These are phyloP conservation scores for Porcisia deanei DNA, from an alignment of 208 protist genomes.

Conservation along the genomic window DNA sequence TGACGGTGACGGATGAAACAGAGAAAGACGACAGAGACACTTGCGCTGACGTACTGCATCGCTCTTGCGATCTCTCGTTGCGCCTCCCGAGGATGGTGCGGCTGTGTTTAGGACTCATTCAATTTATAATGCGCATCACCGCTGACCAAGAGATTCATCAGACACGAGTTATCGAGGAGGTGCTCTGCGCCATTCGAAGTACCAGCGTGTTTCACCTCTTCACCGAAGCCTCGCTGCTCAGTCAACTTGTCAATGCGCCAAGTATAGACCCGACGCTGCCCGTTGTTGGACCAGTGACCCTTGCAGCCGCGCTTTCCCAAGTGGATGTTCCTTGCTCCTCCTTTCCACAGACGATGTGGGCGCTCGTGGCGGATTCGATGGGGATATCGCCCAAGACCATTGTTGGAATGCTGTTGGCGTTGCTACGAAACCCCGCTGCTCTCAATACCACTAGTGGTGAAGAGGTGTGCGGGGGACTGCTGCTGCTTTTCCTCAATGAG, in stretches of 20 bases:
- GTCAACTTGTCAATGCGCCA: background rate
- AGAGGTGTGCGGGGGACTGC: constrained; percentile 3
- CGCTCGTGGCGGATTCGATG: constrained; percentile 4
- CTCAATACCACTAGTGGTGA: constrained; percentile 4
- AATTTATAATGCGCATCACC: background rate
- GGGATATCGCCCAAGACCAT: background rate
- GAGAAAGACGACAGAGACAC: background rate
- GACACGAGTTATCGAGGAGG: background rate
- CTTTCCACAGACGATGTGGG: background rate
- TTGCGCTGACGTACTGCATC: background rate
- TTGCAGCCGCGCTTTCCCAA: constrained; percentile 12
- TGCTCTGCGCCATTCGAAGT: background rate
- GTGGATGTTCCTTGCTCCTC: background rate
- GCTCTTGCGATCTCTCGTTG: background rate
- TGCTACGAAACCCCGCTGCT: background rate
- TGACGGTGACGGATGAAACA: background rate
- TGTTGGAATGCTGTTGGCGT: background rate
- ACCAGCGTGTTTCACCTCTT: constrained; percentile 1
- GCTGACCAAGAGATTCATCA: background rate
- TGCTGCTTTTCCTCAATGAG: constrained; percentile 7
- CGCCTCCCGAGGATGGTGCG: background rate
- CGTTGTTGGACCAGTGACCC: background rate
- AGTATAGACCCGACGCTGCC: background rate
- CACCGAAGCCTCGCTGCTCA: background rate
- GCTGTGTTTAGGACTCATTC: background rate